phyloP scores from a whole-genome alignment of 345 rosid genomes.

The Combretum micranthum region DNA sequence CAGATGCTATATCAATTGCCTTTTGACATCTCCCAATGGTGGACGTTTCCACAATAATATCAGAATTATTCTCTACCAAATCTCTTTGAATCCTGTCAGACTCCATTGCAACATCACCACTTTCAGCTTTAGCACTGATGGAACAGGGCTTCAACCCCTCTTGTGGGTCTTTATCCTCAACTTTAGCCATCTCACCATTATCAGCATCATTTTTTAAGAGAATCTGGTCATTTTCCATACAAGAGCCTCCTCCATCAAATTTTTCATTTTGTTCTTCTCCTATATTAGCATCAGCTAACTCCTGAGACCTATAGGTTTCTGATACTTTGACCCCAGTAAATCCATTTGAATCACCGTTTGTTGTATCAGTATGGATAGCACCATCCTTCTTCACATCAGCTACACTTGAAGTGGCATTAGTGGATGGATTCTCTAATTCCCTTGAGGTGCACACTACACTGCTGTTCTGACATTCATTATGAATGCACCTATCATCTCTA shows the following conservation, averaged over 20 bases:
- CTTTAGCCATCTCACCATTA: slow-evolving; percentile 27
- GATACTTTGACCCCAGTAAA: slow-evolving; percentile 25
- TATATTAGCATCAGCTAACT: slow-evolving; percentile 35
- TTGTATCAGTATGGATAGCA: slow-evolving; percentile 28
- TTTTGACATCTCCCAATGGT: slow-evolving; percentile 26
- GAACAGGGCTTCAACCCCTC: slow-evolving; percentile 33
- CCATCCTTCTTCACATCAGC: slow-evolving; percentile 50
- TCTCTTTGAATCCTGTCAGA: slow-evolving; percentile 26
- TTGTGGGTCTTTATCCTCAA: slow-evolving; percentile 43
- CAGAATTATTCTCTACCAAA: slow-evolving; percentile 22
- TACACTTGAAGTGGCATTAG: slow-evolving; percentile 45
- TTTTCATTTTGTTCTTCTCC: slow-evolving; percentile 31
- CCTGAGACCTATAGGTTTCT: slow-evolving; percentile 30
- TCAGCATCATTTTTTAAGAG: slow-evolving; percentile 18
- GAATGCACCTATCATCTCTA: slow-evolving; percentile 27
- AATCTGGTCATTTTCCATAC: slow-evolving; percentile 19
- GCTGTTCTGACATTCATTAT: slow-evolving; percentile 32
- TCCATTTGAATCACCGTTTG: slow-evolving; percentile 36
- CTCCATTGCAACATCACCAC: slow-evolving; percentile 26
- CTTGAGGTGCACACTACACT: slow-evolving; percentile 31
- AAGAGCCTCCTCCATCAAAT: slow-evolving; percentile 23
- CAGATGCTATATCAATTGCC: slow-evolving; percentile 17
- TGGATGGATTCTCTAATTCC: slow-evolving; percentile 55
- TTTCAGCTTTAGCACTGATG: slow-evolving; percentile 26
- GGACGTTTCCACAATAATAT: slow-evolving; percentile 21